These are phyloP conservation scores for Euphrasia arctica DNA, from an alignment of 305 asterid genomes.

Conservation along the genomic window DNA sequence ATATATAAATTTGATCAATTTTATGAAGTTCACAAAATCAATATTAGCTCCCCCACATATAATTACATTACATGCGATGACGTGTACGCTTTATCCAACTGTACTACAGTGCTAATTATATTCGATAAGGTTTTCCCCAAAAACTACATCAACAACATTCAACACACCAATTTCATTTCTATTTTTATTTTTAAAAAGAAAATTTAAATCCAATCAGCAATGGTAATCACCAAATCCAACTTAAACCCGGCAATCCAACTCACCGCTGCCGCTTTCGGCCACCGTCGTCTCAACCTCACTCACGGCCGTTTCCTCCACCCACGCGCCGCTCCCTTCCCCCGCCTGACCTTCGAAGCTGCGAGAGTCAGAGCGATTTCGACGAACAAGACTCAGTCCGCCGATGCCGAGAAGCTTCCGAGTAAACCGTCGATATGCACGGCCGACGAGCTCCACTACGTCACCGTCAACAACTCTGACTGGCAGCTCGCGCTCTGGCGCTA, in stretches of 20 bases:
- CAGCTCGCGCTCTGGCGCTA: constrained; percentile 92
- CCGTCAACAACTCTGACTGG: constrained; percentile 63
- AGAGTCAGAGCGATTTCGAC: constrained; percentile 50
- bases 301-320: constrained; percentile 29
- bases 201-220: constrained; percentile 15
- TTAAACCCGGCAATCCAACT: constrained; percentile 59
- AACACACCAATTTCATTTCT: background rate
- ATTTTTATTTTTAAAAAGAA: background rate
- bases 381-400: constrained; percentile 31
- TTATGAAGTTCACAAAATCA: too few relatives aligned
- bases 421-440: constrained; percentile 87
- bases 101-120: too few relatives aligned
- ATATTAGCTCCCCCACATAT: too few relatives aligned
- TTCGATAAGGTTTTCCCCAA: too few relatives aligned
- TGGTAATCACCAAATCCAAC: constrained; percentile 49
- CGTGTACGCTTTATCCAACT: too few relatives aligned
- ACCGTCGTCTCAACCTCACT: constrained; percentile 28
- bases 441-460: constrained; percentile 84
- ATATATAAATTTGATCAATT: too few relatives aligned
- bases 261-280: constrained; percentile 55
- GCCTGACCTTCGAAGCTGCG: constrained; percentile 25
- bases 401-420: constrained; percentile 33
- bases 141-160: too few relatives aligned
- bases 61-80: too few relatives aligned
- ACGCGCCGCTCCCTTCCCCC: constrained; percentile 40